Conservation (phyloP, 495 filamentous ascomycete species). For the Penicillium lividum region DNA sequence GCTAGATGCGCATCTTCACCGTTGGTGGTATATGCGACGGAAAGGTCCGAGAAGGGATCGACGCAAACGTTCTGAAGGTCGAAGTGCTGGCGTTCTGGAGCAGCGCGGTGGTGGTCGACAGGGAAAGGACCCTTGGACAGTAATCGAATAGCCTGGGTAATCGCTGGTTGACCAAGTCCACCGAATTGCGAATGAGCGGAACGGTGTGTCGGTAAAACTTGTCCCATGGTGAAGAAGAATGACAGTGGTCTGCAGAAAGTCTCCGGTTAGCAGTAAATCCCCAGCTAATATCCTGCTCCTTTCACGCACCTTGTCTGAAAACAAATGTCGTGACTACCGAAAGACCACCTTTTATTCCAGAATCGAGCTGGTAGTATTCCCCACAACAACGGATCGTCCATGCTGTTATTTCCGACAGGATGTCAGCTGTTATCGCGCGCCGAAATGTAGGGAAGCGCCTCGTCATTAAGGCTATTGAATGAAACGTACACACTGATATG, state of each 20-base stretch:
- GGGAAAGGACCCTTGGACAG: conserved; percentile 66
- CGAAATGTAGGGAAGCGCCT: conserved; percentile 4
- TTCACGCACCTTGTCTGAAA: conserved; percentile 47
- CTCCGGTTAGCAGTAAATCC: conserved; percentile 20
- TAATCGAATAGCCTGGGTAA: conserved; percentile 83
- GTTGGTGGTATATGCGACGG: conserved; percentile 51
- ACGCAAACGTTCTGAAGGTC: conserved; percentile 46
- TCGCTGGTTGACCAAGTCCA: conserved; percentile 84
- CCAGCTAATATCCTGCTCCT: background rate
- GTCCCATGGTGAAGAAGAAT: conserved; percentile 80
- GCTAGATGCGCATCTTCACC: conserved; percentile 58
- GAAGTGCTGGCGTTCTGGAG: conserved; percentile 39
- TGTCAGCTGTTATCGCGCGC: conserved; percentile 32
- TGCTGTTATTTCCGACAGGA: conserved; percentile 48
- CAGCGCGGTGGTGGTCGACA: conserved; percentile 37
- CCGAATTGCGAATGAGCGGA: conserved; percentile 64
- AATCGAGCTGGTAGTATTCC: conserved; percentile 76
- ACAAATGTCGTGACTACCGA: conserved; percentile 92
- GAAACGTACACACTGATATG: conserved; percentile 91
- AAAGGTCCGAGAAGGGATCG: conserved; percentile 49
- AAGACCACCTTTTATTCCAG: conserved; percentile 76
- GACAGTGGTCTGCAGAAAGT: conserved; percentile 48
- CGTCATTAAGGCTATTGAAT: conserved; percentile 15
- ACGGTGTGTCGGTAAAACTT: conserved; percentile 88
- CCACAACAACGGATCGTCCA: conserved; percentile 95